Evolutionary conservation across 441 rosid genomes (phyloP).

Genomic region (Euphorbia schlechtendalii): DNA sequence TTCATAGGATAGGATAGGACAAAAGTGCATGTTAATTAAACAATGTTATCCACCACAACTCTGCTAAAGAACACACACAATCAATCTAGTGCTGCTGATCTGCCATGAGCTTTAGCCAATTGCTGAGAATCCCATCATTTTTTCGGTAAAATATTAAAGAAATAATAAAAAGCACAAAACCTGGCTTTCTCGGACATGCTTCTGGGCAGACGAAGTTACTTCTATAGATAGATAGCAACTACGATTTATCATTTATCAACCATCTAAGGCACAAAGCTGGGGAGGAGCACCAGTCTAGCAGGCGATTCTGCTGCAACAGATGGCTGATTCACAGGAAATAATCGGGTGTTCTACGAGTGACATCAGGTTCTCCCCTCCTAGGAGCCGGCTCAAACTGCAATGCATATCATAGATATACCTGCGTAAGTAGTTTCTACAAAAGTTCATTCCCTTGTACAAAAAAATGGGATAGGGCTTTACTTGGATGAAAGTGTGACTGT

Average conservation of each 20-base stretch:
- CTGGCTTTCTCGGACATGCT: slow-evolving; percentile 40
- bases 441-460: not conserved
- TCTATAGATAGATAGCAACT: not conserved
- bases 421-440: not conserved
- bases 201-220: slow-evolving; percentile 18
- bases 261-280: no score
- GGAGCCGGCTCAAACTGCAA: slow-evolving; percentile 95
- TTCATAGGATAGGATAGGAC: not conserved
- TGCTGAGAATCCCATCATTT: slow-evolving; percentile 18
- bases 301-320: no score
- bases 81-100: slow-evolving; percentile 19
- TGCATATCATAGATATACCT: slow-evolving; percentile 5
- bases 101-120: slow-evolving; percentile 31
- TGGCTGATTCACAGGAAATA: slow-evolving; percentile 58
- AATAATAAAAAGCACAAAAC: slow-evolving; percentile 24
- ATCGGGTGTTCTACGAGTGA: slow-evolving; percentile 90
- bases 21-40: slow-evolving; percentile 15
- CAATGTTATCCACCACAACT: slow-evolving; percentile 29
- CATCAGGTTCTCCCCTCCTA: slow-evolving; percentile 92
- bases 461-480: slow-evolving; percentile 13
- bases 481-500: slow-evolving; percentile 85
- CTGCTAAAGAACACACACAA: slow-evolving; percentile 20
- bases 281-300: no score
- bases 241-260: no score
- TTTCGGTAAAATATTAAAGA: not conserved